Evolutionary conservation across 2,329 filamentous ascomycete species (phyloP).

Genomic region (Fusarium sp.): DNA sequence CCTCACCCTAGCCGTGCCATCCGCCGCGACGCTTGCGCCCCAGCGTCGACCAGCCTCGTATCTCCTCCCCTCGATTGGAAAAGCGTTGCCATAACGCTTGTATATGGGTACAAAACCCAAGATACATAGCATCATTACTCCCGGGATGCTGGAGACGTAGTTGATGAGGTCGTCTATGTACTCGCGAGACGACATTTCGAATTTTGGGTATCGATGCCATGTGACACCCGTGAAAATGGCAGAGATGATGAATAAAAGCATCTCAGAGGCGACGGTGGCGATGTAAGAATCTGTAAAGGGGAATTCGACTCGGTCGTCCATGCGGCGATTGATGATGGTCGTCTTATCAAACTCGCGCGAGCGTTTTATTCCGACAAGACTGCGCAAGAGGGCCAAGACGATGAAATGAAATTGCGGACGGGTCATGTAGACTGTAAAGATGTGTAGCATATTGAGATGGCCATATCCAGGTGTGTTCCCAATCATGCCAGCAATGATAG

Average conservation of each 20-base stretch:
- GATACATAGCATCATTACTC: constrained; percentile 33
- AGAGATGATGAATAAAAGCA: constrained; percentile 32
- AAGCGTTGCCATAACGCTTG: constrained; percentile 41
- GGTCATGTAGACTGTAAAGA: constrained; percentile 40
- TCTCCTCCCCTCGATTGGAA: constrained; percentile 37
- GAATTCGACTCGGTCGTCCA: constrained; percentile 41
- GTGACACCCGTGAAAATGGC: constrained; percentile 43
- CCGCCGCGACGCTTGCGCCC: constrained; percentile 30
- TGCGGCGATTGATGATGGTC: constrained; percentile 21
- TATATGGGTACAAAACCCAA: constrained; percentile 36
- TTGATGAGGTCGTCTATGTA: constrained; percentile 34
- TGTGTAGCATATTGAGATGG: constrained; percentile 38
- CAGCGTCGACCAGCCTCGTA: constrained; percentile 37
- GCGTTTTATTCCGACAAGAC: constrained; percentile 24
- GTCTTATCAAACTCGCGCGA: constrained; percentile 35
- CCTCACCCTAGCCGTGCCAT: constrained; percentile 30
- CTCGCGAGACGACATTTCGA: constrained; percentile 13
- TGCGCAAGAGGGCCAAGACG: constrained; percentile 36
- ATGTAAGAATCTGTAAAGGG: constrained; percentile 42
- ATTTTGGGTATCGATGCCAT: constrained; percentile 37
- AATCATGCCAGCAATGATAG: constrained; percentile 35
- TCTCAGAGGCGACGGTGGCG: constrained; percentile 30
- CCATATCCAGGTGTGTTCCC: constrained; percentile 37
- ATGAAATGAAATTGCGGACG: constrained; percentile 39
- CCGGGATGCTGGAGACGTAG: constrained; percentile 38